Evolutionary conservation across 2,329 filamentous ascomycete species (phyloP), one percentile per base, ranked within the genome.

Genomic region (Talaromyces sp.): DNA sequence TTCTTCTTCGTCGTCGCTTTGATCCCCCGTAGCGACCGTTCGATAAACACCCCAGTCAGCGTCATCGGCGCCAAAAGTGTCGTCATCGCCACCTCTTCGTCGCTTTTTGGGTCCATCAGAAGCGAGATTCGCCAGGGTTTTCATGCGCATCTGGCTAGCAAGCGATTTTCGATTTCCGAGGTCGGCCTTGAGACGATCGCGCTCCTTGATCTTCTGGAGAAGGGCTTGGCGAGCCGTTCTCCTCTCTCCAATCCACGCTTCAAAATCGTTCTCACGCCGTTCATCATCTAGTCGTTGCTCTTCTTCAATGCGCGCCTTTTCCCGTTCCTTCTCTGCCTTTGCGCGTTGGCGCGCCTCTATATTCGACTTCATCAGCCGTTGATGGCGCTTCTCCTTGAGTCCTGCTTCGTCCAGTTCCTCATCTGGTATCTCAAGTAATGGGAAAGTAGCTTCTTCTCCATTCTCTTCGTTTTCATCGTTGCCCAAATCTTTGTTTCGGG

Each of bases 21-120:
- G 82, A 17, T 85, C 85, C 8, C 92, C 92, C 0, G 90, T 92
- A 1, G 92, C 91, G 61, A 98, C 96, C 47, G 91, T 91, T 58
- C 95, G 88, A 76, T 99, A 99, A 15, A 99, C 92, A 62, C 92
- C 92, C 95, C 95, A 99, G 75, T 99, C 95, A 61, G 96, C 93
- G 71, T 99, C 95, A 74, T 99, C 93, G 56, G 93, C 93, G 61
- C 95, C 95, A 72, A 99, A 99, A 63, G 91, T 92, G 72, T 99
- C 95, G 69, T 99, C 95, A 72, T 98, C 93, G 4, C 89, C 91
- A 8, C 92, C 92, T 19, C 93, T 87, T 15, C 93, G 86, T 76
- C 96, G 96, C 74, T 93, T 92, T 65, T 82, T 82, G 7, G 93
- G 92, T 6, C 86, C 88, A 74, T 99, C 95, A 0, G 93, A 93